Percentiles rank a stretch among this genome's conserved stretches.
Conservation (phyloP, 2,329 filamentous ascomycete genomes). For the Simplicillium aogashimaense region DNA sequence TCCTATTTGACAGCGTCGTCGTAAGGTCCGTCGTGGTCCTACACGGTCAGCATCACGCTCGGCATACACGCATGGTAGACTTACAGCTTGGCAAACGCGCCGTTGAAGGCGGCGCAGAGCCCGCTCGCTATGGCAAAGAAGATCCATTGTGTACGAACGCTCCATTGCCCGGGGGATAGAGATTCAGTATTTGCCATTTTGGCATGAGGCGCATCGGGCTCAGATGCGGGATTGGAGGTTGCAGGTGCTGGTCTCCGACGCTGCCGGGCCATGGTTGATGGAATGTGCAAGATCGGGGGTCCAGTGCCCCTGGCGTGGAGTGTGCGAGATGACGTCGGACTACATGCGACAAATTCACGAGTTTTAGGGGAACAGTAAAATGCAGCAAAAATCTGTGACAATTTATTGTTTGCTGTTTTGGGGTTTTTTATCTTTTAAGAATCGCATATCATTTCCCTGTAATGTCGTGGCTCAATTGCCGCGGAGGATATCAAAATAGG, state of each 20-base stretch:
- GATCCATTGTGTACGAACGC: slow-evolving; percentile 45
- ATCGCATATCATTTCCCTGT: no score
- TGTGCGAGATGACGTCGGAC: no score
- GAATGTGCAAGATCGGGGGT: no score
- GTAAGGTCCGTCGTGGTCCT: slow-evolving; percentile 50
- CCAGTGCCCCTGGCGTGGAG: no score
- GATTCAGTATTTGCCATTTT: slow-evolving; percentile 2
- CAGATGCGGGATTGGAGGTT: slow-evolving; percentile 3
- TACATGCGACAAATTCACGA: no score
- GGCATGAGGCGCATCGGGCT: neutral
- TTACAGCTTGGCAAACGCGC: slow-evolving; percentile 75
- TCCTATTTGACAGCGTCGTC: slow-evolving; percentile 30
- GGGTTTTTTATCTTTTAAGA: no score
- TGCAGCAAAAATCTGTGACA: no score
- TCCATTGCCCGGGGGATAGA: slow-evolving; percentile 12
- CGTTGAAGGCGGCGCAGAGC: slow-evolving; percentile 70
- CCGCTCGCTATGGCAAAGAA: slow-evolving; percentile 64
- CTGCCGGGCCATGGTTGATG: slow-evolving; percentile 18
- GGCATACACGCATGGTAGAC: slow-evolving; percentile 18
- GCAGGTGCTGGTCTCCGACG: slow-evolving; percentile 10
- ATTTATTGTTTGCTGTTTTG: no score
- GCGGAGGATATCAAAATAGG: no score
- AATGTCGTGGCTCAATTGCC: no score
- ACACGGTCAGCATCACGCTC: neutral
- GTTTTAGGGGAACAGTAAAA: no score